Base-by-base conservation (phyloP, 345 rosid genomes). In the Acer campestre region DNA sequence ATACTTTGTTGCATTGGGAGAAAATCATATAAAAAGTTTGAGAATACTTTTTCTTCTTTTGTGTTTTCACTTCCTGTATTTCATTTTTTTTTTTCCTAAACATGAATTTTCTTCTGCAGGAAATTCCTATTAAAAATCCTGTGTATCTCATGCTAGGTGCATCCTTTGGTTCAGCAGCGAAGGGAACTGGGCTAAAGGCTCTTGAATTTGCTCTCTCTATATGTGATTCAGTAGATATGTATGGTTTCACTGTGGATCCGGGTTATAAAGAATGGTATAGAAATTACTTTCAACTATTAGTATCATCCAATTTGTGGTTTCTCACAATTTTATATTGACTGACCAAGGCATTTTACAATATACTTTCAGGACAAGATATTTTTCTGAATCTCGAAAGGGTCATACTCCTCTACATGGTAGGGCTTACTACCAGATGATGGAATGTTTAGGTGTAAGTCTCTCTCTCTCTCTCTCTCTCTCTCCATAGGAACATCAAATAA, bases 361-460 rank as follows among this genome's bases (percentile, higher is more conserved):
- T 74, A 49, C 58, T 85, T 78, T 81, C 89, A 94, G 96, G 99
- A 94, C 98, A 48, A 90, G 98, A 87, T 97, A 97, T 80, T 94
- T 94, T 85, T 97, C 98, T 51, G 97, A 97, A 90, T 91, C 96
- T 29, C 89, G 98, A 64, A 84, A 93, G 82, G 99, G 99, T 44
- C 99, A 97, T 86, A 97, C 97, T 56, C 99, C 99, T 75, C 86
- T 97, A 80, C 98, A 90, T 75, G 99, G 99, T 53, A 88, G 99
- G 78, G 98, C 98, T 82, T 97, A 93, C 86, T 94, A 94, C 85
- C 98, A 94, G 85, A 89, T 96, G 98, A 96, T 96, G 98, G 99
- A 94, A 84, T 96, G 98, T 81, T 87, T 96, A 83, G 99, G 98
- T 83, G 98, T 92, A 91, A 88, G 94, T 81, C 72, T 68, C 64